These are phyloP conservation scores for Daldinia eschscholtzii DNA, from an alignment of 2,329 filamentous ascomycete species.

Conservation along the genomic window DNA sequence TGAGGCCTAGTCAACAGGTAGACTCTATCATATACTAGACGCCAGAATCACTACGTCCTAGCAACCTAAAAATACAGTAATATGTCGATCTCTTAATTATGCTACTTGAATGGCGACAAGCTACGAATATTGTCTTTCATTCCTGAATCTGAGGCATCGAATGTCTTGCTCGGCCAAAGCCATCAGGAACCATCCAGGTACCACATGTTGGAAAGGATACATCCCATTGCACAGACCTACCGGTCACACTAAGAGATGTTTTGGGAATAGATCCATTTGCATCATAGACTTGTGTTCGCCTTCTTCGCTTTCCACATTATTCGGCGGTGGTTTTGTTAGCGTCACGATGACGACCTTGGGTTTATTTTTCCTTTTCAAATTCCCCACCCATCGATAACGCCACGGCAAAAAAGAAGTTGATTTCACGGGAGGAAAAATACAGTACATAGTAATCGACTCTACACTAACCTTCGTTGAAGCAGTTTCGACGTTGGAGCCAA, in stretches of 20 bases:
- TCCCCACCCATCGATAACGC: constrained; percentile 46
- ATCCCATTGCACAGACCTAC: constrained; percentile 36
- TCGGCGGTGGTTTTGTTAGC: constrained; percentile 19
- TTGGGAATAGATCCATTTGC: constrained; percentile 27
- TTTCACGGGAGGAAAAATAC: constrained; percentile 44
- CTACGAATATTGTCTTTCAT: constrained; percentile 45
- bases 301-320: constrained; percentile 26
- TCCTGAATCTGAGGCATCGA: constrained; percentile 47
- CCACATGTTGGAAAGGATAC: constrained; percentile 35
- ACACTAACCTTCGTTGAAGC: background rate
- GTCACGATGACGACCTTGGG: constrained; percentile 26
- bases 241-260: background rate
- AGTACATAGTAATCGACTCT: constrained; percentile 10
- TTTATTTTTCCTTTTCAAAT: constrained; percentile 11
- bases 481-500: background rate
- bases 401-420: constrained; percentile 42
- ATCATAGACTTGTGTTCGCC: constrained; percentile 43
- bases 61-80: constrained; percentile 36
- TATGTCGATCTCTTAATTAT: constrained; percentile 41
- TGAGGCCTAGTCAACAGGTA: too few relatives aligned
- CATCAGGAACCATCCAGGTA: constrained; percentile 38
- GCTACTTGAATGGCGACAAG: constrained; percentile 45
- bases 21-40: background rate
- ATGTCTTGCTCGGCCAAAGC: constrained; percentile 47
- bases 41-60: constrained; percentile 14